phyloP scores from a whole-genome alignment of 805 yeast genomes.

The Middelhovenomyces tepae region DNA sequence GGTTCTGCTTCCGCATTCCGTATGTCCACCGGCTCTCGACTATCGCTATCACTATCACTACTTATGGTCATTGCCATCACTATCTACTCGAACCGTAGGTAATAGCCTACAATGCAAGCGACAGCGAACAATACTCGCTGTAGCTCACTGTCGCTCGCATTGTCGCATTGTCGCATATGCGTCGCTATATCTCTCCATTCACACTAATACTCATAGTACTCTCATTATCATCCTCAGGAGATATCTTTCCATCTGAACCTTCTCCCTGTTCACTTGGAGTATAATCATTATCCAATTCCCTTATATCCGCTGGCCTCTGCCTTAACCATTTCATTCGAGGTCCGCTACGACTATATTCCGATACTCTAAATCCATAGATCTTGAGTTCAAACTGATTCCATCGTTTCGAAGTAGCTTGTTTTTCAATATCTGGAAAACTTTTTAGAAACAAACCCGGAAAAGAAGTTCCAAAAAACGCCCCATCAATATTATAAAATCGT shows the following conservation, averaged over 20 bases:
- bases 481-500: slow-evolving; percentile 84
- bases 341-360: slow-evolving; percentile 68
- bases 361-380: slow-evolving; percentile 79
- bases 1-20: too few species aligned
- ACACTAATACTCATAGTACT: slow-evolving; percentile 1
- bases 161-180: too few species aligned
- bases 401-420: slow-evolving; percentile 55
- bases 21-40: slow-evolving; percentile 6
- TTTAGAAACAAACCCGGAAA: slow-evolving; percentile 89
- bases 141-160: too few species aligned
- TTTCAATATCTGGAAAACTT: slow-evolving; percentile 84
- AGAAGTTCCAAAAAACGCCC: slow-evolving; percentile 94
- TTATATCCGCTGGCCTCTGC: slow-evolving; percentile 55
- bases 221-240: not conserved
- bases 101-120: not conserved
- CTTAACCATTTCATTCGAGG: slow-evolving; percentile 97
- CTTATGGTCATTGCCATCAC: not conserved
- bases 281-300: slow-evolving; percentile 46
- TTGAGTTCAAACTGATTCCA: slow-evolving; percentile 47
- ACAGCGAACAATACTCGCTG: not conserved
- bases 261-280: too few species aligned
- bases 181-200: not conserved
- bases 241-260: not conserved
- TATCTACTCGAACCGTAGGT: not conserved
- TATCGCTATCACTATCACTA: slow-evolving; percentile 7